Evolutionary conservation across 768 basidiomycete species (phyloP).

Genomic region (Rhodosporidiobolus sp.): DNA sequence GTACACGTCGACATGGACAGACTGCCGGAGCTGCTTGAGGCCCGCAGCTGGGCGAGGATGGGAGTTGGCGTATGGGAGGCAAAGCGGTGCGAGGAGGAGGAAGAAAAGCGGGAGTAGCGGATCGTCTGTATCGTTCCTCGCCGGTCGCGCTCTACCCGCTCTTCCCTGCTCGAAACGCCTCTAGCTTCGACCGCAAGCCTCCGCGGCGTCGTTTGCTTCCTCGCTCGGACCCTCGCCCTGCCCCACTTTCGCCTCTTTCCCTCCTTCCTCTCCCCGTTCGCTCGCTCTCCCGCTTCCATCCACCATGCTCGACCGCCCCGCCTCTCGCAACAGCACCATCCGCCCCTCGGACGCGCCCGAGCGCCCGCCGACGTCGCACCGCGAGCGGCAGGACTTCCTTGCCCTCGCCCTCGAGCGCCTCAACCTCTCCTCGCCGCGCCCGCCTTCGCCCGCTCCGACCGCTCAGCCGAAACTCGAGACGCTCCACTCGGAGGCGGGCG

Average conservation of each 20-base stretch:
- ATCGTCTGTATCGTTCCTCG: too few relatives aligned
- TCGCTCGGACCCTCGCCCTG: background rate
- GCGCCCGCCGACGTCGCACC: too few relatives aligned
- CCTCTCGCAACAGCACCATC: background rate
- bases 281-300: too few relatives aligned
- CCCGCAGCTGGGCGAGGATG: background rate
- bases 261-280: background rate
- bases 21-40: background rate
- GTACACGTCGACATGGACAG: constrained; percentile 39
- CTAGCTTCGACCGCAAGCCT: too few relatives aligned
- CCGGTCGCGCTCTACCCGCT: too few relatives aligned
- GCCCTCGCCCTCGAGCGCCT: constrained; percentile 1
- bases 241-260: background rate
- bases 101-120: background rate
- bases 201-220: too few relatives aligned
- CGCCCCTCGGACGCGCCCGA: background rate
- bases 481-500: too few relatives aligned
- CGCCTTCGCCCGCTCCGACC: background rate
- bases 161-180: too few relatives aligned
- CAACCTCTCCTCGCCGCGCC: background rate
- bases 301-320: background rate
- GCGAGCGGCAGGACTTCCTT: background rate
- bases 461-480: background rate
- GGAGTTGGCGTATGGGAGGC: constrained; percentile 17
- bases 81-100: background rate